phyloP scores from a whole-genome alignment of 352 stramenopile genomes.

The Pythium utonaiense region DNA sequence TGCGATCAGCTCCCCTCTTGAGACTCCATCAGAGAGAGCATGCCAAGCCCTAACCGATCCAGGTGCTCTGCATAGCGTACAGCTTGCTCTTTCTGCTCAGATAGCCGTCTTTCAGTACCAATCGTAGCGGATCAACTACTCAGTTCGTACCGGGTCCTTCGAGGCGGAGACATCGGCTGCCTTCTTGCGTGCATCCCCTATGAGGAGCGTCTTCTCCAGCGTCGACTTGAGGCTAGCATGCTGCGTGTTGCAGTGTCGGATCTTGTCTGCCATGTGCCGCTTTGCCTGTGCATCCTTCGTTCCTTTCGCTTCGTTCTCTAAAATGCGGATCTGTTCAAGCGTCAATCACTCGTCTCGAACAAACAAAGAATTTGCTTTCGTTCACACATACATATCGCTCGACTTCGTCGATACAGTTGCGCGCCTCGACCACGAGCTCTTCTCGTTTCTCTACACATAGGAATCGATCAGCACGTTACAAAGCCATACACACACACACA shows the following conservation, averaged over 20 bases:
- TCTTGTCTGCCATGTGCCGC: slow-evolving; percentile 46
- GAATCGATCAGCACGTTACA: background rate
- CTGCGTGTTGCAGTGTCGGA: slow-evolving; percentile 46
- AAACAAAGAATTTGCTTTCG: too few species aligned
- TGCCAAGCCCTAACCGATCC: slow-evolving; percentile 18
- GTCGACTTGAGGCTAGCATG: slow-evolving; percentile 41
- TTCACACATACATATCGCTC: slow-evolving; percentile 56
- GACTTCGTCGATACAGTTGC: slow-evolving; percentile 57
- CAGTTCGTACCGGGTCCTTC: slow-evolving; percentile 1
- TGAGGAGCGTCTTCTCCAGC: slow-evolving; percentile 57
- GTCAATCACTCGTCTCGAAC: too few species aligned
- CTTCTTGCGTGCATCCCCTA: slow-evolving; percentile 32
- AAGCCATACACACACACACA: too few species aligned
- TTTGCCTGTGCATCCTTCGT: slow-evolving; percentile 33
- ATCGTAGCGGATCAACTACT: too few species aligned
- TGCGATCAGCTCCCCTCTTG: background rate
- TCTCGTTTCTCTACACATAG: slow-evolving; percentile 42
- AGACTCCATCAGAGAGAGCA: too few species aligned
- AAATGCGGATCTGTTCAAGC: slow-evolving; percentile 50
- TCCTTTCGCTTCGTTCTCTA: slow-evolving; percentile 48
- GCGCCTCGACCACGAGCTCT: slow-evolving; percentile 42
- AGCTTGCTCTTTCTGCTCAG: slow-evolving; percentile 17
- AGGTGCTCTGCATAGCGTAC: slow-evolving; percentile 17
- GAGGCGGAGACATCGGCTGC: background rate
- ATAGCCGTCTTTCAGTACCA: too few species aligned